phyloP scores from a whole-genome alignment of 768 basidiomycete species.

The Artomyces pyxidatus region DNA sequence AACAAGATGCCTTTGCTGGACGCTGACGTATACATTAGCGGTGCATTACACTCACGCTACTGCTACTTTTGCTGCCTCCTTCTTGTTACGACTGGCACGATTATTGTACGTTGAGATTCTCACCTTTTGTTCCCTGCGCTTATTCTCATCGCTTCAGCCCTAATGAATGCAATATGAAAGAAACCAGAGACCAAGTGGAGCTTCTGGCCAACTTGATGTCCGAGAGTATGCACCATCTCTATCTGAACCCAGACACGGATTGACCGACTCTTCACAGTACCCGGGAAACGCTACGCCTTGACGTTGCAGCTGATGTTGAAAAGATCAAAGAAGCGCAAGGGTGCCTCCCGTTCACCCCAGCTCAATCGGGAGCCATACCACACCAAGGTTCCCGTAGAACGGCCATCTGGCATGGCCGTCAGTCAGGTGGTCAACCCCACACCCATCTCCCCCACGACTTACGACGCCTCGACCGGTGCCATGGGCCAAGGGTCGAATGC shows the following conservation, averaged over 20 bases:
- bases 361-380: slow-evolving; percentile 37
- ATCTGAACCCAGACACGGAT: slow-evolving; percentile 7
- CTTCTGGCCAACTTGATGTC: slow-evolving; percentile 68
- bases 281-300: slow-evolving; percentile 87
- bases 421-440: slow-evolving; percentile 15
- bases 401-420: slow-evolving; percentile 15
- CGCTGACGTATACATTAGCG: slow-evolving; percentile 33
- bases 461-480: slow-evolving; percentile 7
- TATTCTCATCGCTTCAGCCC: slow-evolving; percentile 43
- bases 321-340: slow-evolving; percentile 54
- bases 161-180: slow-evolving; percentile 67
- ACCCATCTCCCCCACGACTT: slow-evolving; percentile 12
- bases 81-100: slow-evolving; percentile 77
- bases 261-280: slow-evolving; percentile 41
- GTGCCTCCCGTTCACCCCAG: slow-evolving; percentile 53
- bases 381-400: slow-evolving; percentile 26
- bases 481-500: slow-evolving; percentile 10
- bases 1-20: neutral
- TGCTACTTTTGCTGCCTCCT: slow-evolving; percentile 88
- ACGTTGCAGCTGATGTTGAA: slow-evolving; percentile 88
- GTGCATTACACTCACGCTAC: slow-evolving; percentile 91
- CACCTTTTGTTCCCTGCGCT: neutral
- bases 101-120: slow-evolving; percentile 57
- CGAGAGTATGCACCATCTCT: slow-evolving; percentile 46
- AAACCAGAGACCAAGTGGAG: slow-evolving; percentile 73